Conservation (phyloP, 345 rosid genomes). For the Citrus unshiu region DNA sequence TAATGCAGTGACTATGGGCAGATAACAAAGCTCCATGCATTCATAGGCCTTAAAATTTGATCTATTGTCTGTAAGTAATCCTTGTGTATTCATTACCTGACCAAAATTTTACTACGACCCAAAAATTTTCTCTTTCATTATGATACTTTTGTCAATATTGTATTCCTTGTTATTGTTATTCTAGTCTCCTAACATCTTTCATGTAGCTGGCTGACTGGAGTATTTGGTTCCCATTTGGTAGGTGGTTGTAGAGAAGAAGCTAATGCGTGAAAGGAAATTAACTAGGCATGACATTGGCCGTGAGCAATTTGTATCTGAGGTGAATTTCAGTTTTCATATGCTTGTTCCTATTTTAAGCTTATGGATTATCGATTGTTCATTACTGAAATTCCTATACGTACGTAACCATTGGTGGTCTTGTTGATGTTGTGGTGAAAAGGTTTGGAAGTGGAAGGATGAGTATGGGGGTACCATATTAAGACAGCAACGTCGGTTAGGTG, state of each 20-base stretch:
- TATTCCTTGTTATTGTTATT: background rate
- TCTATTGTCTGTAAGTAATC: too few species aligned
- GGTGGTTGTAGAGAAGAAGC: slow-evolving; percentile 94
- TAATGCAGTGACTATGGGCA: background rate
- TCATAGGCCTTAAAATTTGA: background rate
- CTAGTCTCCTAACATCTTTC: background rate
- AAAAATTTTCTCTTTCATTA: background rate
- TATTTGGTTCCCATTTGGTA: slow-evolving; percentile 21
- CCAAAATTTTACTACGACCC: background rate
- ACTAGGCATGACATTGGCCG: slow-evolving; percentile 97
- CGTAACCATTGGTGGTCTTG: slow-evolving; percentile 2
- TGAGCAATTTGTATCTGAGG: slow-evolving; percentile 76
- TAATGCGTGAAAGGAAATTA: slow-evolving; percentile 71
- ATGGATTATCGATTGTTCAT: background rate
- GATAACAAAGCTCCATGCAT: background rate
- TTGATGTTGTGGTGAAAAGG: slow-evolving; percentile 39
- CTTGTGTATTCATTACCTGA: background rate
- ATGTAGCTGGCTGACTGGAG: slow-evolving; percentile 9
- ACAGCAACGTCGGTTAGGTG: slow-evolving; percentile 78
- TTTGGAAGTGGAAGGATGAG: slow-evolving; percentile 89
- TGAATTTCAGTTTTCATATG: slow-evolving; percentile 29
- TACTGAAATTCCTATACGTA: background rate
- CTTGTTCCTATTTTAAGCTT: slow-evolving; percentile 6
- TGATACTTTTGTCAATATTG: background rate
- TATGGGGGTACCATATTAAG: slow-evolving; percentile 71